These are phyloP conservation scores for Citrus trifoliata DNA, from an alignment of 345 rosid species.

Conservation along the genomic window DNA sequence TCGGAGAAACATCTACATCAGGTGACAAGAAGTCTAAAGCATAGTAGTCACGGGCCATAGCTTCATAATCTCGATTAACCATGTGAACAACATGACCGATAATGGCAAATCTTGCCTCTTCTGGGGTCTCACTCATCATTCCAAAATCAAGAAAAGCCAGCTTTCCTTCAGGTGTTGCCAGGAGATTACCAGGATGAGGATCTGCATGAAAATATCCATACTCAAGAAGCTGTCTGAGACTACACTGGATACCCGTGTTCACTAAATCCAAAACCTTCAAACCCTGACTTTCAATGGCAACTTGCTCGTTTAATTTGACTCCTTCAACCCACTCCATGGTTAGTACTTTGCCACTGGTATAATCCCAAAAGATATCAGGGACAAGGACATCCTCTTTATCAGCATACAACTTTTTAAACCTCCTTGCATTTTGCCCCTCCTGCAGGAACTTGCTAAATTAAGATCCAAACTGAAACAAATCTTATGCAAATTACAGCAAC, in stretches of 20 bases:
- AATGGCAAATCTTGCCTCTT: conserved; percentile 91
- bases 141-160: conserved; percentile 98
- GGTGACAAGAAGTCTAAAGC: conserved; percentile 75
- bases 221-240: conserved; percentile 91
- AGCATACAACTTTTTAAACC: conserved; percentile 89
- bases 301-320: conserved; percentile 83
- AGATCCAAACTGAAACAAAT: conserved; percentile 40
- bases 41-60: conserved; percentile 96
- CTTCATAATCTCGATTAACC: conserved; percentile 96
- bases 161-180: conserved; percentile 97
- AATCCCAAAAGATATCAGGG: conserved; percentile 98
- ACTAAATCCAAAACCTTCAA: conserved; percentile 94
- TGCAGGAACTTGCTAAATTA: conserved; percentile 64
- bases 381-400: conserved; percentile 90
- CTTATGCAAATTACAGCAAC: conserved; percentile 9
- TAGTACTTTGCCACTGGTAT: conserved; percentile 82
- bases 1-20: conserved; percentile 93
- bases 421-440: conserved; percentile 96
- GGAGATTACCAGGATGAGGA: conserved; percentile 98
- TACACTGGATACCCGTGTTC: conserved; percentile 91
- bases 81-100: conserved; percentile 92
- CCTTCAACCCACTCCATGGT: conserved; percentile 99
- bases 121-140: conserved; percentile 99
- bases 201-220: conserved; percentile 97
- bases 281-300: conserved; percentile 88